A percentile compares a stretch with the other conserved stretches of the same genome.
phyloP scores from a whole-genome alignment of 768 basidiomycete species.

The Kwoniella dendrophila region DNA sequence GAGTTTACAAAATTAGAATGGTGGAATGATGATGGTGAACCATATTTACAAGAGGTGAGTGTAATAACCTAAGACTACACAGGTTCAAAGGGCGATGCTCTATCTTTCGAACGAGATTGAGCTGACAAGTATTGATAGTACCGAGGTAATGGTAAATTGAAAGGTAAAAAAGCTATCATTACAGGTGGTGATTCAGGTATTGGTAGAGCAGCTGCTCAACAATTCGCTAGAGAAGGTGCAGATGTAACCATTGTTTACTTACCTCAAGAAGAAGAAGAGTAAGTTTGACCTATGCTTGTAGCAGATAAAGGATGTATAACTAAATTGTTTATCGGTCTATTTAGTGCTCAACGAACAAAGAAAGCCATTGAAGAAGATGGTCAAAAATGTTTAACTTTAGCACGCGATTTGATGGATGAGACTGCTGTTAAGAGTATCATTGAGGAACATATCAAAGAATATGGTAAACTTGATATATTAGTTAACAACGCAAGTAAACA shows the following conservation, averaged over 20 bases:
- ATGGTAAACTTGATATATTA: constrained; percentile 61
- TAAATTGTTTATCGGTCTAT: background rate
- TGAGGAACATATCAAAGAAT: constrained; percentile 60
- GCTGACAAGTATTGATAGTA: constrained; percentile 55
- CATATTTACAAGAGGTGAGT: constrained; percentile 58
- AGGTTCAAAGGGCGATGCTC: background rate
- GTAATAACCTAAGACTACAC: background rate
- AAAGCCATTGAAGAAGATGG: constrained; percentile 59
- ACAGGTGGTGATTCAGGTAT: constrained; percentile 53
- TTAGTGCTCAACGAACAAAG: constrained; percentile 61
- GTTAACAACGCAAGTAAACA: constrained; percentile 61
- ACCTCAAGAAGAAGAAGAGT: constrained; percentile 64
- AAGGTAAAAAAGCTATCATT: constrained; percentile 53
- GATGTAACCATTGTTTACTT: constrained; percentile 61
- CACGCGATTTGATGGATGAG: constrained; percentile 59
- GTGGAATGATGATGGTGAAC: constrained; percentile 63
- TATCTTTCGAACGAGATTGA: background rate
- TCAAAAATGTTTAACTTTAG: constrained; percentile 53
- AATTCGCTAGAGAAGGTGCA: constrained; percentile 59
- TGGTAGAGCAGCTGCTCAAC: constrained; percentile 49
- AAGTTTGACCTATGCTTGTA: constrained; percentile 18
- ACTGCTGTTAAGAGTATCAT: constrained; percentile 60
- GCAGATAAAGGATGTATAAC: background rate
- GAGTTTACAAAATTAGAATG: constrained; percentile 56
- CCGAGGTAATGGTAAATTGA: constrained; percentile 61